Percentiles rank a stretch among this genome's conserved stretches.
Conservation (phyloP, 2,329 filamentous ascomycete genomes). For the Cercospora citrullina region DNA sequence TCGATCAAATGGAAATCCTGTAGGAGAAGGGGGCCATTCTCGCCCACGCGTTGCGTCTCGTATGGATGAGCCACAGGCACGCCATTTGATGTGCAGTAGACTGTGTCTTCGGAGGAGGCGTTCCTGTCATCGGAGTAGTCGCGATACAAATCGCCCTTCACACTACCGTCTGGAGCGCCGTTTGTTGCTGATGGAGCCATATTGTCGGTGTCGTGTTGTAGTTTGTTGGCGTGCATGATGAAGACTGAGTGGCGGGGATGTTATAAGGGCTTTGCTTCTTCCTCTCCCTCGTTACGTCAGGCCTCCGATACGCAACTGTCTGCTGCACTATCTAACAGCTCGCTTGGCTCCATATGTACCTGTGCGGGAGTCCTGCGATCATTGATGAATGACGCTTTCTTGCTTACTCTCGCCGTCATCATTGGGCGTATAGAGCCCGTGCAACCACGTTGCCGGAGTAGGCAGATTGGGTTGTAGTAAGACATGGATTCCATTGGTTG, state of each 20-base stretch:
- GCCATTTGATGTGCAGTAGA: conserved; percentile 60
- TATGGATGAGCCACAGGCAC: conserved; percentile 60
- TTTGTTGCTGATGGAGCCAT: conserved; percentile 29
- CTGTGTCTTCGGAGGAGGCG: conserved; percentile 45
- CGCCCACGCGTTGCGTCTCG: conserved; percentile 57
- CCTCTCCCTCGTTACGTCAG: conserved; percentile 5
- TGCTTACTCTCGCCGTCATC: conserved; percentile 18
- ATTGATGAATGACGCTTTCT: conserved; percentile 18
- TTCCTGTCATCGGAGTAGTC: conserved; percentile 50
- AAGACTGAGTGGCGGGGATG: background rate
- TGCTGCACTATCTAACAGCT: background rate
- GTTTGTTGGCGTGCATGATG: conserved; percentile 14
- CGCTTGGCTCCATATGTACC: conserved; percentile 15
- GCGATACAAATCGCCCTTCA: conserved; percentile 32
- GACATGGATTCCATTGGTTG: background rate
- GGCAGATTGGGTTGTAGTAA: background rate
- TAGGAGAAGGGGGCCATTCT: conserved; percentile 59
- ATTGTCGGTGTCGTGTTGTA: conserved; percentile 13
- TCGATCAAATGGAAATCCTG: conserved; percentile 55
- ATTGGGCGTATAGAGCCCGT: conserved; percentile 7
- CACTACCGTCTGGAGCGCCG: conserved; percentile 18
- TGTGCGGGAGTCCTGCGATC: background rate
- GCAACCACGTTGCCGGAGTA: conserved; percentile 4
- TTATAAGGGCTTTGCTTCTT: conserved; percentile 9
- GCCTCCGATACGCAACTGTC: background rate